Evolutionary conservation across 805 yeast species (phyloP), one percentile per base, ranked within the genome.

Genomic region (Grigorovia transvaalensis): DNA sequence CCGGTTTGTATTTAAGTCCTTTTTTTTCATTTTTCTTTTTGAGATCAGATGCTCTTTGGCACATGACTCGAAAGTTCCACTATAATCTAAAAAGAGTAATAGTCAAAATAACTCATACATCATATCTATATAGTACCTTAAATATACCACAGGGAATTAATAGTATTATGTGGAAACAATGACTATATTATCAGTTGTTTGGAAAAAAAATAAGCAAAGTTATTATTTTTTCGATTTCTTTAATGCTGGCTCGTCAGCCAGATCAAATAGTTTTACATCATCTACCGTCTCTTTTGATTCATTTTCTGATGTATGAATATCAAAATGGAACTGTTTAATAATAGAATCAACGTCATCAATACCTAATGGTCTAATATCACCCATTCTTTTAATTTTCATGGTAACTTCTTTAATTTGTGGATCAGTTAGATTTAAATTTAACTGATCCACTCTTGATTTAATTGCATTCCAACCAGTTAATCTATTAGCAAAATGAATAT

Each of bases 381-480:
- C 99, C 65, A 91, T 79, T 72, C 82, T 77, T 77, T 91, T 91
- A 71, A 91, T 90, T 76, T 91, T 91, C 58, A 79, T 76, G 41
- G 99, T 91, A 57, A 93, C 96, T 69, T 88, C 96, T 78, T 93
- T 91, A 72, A 88, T 78, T 77, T 91, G 98, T 59, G 84, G 93
- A 67, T 91, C 99, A 49, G 93, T 82, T 67, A 91, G 76, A 62
- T 84, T 76, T 73, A 91, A 78, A 72, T 93, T 90, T 74, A 91
- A 80, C 74, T 91, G 99, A 70, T 91, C 99, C 53, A 93, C 98
- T 73, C 99, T 85, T 48, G 95, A 82, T 77, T 91, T 91, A 78
- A 91, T 91, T 49, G 98, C 98, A 72, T 91, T 93, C 99, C 99
- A 91, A 56, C 99, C 99, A 18, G 99, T 91, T 66, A 91, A 78